A percentile compares a stretch with the other conserved stretches of the same genome.
phyloP scores from a whole-genome alignment of 495 filamentous ascomycete species.

The Evansstolkia leycettana region DNA sequence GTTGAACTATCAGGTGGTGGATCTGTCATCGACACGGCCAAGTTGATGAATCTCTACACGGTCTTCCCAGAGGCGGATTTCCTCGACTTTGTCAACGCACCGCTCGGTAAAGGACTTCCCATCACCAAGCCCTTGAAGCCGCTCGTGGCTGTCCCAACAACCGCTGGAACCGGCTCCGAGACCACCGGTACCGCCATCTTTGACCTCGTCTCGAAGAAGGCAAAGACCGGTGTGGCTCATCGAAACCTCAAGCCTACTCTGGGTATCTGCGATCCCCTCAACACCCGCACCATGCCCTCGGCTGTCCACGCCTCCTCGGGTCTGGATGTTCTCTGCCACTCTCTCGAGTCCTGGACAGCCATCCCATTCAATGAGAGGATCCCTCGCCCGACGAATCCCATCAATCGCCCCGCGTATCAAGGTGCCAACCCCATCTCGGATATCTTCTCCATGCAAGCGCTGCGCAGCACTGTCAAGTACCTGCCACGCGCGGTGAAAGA shows the following conservation, averaged over 20 bases:
- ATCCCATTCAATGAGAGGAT: constrained; percentile 81
- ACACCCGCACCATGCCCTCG: constrained; percentile 88
- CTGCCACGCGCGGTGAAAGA: constrained; percentile 76
- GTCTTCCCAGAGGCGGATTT: constrained; percentile 82
- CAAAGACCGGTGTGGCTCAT: constrained; percentile 93
- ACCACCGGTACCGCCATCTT: constrained; percentile 98
- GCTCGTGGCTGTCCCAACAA: constrained; percentile 87
- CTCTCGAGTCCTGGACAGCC: constrained; percentile 89
- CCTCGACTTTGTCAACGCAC: constrained; percentile 94
- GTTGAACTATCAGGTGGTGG: constrained; percentile 37
- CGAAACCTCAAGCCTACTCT: constrained; percentile 89
- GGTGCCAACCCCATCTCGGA: constrained; percentile 96
- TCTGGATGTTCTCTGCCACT: constrained; percentile 88
- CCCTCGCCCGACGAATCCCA: constrained; percentile 78
- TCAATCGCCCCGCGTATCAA: constrained; percentile 87
- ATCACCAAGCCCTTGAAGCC: constrained; percentile 69
- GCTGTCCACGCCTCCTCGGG: constrained; percentile 83
- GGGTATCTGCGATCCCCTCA: constrained; percentile 90
- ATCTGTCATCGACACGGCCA: constrained; percentile 92
- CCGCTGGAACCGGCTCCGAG: constrained; percentile 88
- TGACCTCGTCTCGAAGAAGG: constrained; percentile 74
- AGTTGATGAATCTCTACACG: constrained; percentile 94
- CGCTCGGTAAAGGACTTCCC: constrained; percentile 76
- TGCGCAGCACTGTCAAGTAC: constrained; percentile 74
- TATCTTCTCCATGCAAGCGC: constrained; percentile 79